Base-by-base conservation (phyloP, 805 yeast species). In the Candida sanyiensis region DNA sequence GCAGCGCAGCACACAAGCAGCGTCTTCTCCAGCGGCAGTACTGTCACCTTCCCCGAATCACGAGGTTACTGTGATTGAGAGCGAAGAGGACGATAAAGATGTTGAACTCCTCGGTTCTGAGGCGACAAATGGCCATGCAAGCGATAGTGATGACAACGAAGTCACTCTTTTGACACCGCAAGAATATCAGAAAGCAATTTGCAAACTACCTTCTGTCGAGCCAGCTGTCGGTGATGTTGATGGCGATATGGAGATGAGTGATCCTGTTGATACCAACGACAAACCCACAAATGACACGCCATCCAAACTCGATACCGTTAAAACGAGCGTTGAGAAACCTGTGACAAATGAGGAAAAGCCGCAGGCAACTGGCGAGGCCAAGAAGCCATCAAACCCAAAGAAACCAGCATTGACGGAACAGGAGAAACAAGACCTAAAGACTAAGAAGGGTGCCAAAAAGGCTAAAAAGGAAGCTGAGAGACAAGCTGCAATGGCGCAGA, bases 401-500 rank as follows among this genome's bases (percentile, higher is more conserved):
- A 27, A 7, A 27, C 15, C 20, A 16, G 17, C 10, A 10, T 10
- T 11, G 11, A 28, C 6, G 30, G 19, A 28, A 16, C 6, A 8
- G 20, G 20, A 16, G 8, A 16, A 3, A 18, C n/a, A 6, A 19
- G 17, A 7, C 21, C 9, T 7, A 27, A 12, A 27, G 30, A 16
- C 3, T 5, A 15, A 25, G 22, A 33, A 6, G 16, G 6, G 29
- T 27, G 7, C n/a, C 9, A n/a, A 40, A 35, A 16, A 22, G 10
- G 31, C 29, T 6, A 16, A 30, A 18, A 23, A 35, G 33, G 29
- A 35, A 20, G n/a, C 22, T 11, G 31, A 24, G 37, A 39, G 43
- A 44, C 44, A 50, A 43, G 43, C n/a, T n/a, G n/a, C n/a, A n/a
- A n/a, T 53, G 48, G 45, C 45, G 45, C 32, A 39, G 33, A 48